Evolutionary conservation across 306 rosid species (phyloP).

Genomic region (Quercus cerris): DNA sequence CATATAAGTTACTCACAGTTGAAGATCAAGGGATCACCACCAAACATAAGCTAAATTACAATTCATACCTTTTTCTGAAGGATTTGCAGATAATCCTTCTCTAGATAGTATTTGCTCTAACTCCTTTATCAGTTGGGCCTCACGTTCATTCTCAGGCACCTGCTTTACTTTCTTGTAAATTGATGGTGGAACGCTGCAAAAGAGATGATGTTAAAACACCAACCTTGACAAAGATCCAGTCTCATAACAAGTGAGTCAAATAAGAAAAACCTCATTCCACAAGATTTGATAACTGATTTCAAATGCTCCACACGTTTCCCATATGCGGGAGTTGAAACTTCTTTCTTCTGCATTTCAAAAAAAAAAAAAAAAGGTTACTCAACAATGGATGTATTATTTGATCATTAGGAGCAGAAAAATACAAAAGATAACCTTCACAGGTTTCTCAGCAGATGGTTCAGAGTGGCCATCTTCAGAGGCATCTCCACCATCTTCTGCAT

Average conservation of each 20-base stretch:
- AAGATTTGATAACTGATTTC: conserved; percentile 86
- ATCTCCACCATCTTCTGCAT: conserved; percentile 50
- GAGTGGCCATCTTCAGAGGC: conserved; percentile 74
- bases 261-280: conserved; percentile 84
- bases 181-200: conserved; percentile 71
- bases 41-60: conserved; percentile 9
- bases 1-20: conserved; percentile 13
- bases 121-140: conserved; percentile 72
- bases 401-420: conserved; percentile 2
- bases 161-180: conserved; percentile 89
- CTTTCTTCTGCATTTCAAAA: conserved; percentile 66
- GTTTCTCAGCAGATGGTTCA: conserved; percentile 65
- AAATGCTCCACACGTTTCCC: conserved; percentile 87
- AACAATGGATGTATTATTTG: conserved; percentile 12
- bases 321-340: conserved; percentile 65
- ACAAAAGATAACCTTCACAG: conserved; percentile 51
- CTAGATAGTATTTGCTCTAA: conserved; percentile 76
- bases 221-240: conserved; percentile 21
- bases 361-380: background rate
- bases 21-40: conserved; percentile 10
- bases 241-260: conserved; percentile 19
- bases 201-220: conserved; percentile 27
- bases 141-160: conserved; percentile 81
- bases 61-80: conserved; percentile 81
- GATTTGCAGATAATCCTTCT: conserved; percentile 86